Evolutionary conservation across 345 rosid species (phyloP), one percentile per base, ranked within the genome.

Genomic region (Brassica juncea): DNA sequence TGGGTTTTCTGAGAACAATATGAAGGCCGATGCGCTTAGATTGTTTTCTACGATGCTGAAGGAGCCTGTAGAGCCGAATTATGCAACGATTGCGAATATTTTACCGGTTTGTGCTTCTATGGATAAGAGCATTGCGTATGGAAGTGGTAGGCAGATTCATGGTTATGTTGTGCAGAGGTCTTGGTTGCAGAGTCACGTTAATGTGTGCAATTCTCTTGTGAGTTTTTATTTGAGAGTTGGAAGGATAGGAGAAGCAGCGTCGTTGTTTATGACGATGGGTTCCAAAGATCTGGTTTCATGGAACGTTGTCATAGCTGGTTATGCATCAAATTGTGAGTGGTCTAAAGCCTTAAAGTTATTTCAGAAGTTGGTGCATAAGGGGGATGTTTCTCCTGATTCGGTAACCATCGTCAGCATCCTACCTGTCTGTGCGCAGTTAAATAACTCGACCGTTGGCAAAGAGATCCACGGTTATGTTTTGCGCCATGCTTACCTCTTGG

Each of bases 281-380:
- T 80, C 66, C 34, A 89, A 85, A 86, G 97, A 93, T 87, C 82
- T 90, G 86, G 88, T 93, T 73, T 87, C 98, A 8, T 93, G 98
- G 98, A 93, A 93, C 34, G 88, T 94, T 73, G 78, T 89, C 60
- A 88, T 91, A 76, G 86, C 93, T 1, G 97, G 98, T 62, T 89
- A 84, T 78, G 89, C 86, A 68, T 85, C 89, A 69, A 90, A 89
- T 60, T 84, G 84, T 68, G 84, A 85, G 75, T 90, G 88, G 90
- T 78, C 72, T 69, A 84, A 82, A 78, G 93, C 94, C 66, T 82
- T 93, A 84, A 74, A 80, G 47, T 70, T 85, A 47, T 91, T 91
- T 84, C 84, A 54, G 0, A 85, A 86, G 73, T 78, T 90, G 68
- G 80, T 90, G 66, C 65, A 71, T 42, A 21, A 71, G 47, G 87